A percentile compares a stretch with the other conserved stretches of the same genome.
Conservation (phyloP, 2,329 filamentous ascomycete species). For the Ophiostoma australiae region DNA sequence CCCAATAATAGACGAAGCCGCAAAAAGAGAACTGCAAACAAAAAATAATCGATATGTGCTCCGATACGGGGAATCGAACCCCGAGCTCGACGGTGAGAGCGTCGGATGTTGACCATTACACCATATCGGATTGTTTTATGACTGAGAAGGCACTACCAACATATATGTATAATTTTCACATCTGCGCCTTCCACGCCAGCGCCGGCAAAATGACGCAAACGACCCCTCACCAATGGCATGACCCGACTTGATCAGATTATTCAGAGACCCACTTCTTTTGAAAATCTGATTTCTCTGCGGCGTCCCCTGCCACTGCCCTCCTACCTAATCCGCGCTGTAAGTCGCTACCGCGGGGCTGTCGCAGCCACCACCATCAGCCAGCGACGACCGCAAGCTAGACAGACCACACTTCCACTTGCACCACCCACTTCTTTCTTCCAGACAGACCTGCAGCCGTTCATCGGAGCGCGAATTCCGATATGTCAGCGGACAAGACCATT, state of each 20-base stretch:
- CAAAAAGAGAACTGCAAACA: background rate
- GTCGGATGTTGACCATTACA: slow-evolving; percentile 29
- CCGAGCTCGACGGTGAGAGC: slow-evolving; percentile 29
- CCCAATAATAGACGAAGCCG: background rate
- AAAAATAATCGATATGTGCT: slow-evolving; percentile 20
- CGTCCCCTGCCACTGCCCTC: background rate
- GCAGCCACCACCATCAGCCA: background rate
- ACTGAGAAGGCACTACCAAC: background rate
- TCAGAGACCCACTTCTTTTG: slow-evolving; percentile 8
- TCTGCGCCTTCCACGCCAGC: background rate
- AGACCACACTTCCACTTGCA: background rate
- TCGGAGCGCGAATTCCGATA: slow-evolving; percentile 24
- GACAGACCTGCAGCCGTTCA: slow-evolving; percentile 21
- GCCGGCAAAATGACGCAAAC: background rate
- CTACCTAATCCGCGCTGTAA: background rate
- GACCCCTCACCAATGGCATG: slow-evolving; percentile 13
- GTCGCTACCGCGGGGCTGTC: background rate
- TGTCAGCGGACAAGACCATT: slow-evolving; percentile 22
- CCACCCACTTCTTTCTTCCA: background rate
- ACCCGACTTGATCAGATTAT: slow-evolving; percentile 13
- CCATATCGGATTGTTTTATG: slow-evolving; percentile 26
- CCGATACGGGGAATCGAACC: slow-evolving; percentile 29
- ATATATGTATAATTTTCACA: background rate
- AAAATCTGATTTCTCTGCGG: slow-evolving; percentile 14
- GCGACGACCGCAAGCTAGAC: background rate